Evolutionary conservation across 495 filamentous ascomycete species (phyloP).

Genomic region (Chlorociboria aeruginascens): DNA sequence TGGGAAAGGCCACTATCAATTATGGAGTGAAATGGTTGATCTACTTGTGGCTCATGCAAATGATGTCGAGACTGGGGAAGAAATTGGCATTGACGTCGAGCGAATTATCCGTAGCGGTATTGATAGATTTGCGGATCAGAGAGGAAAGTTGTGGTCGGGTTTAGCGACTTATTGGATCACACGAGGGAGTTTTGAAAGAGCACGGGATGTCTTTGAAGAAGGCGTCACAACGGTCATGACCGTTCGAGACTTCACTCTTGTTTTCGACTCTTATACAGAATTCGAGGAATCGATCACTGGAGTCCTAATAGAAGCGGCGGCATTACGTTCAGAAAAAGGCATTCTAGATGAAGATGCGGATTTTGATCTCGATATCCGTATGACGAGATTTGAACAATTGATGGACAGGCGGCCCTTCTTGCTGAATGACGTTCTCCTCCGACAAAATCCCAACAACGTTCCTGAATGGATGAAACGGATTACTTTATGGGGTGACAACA

Average conservation of each 20-base stretch:
- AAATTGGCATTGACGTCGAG: slow-evolving; percentile 81
- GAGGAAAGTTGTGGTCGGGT: slow-evolving; percentile 93
- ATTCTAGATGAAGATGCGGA: slow-evolving; percentile 77
- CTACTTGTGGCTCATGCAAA: slow-evolving; percentile 84
- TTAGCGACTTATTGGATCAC: slow-evolving; percentile 96
- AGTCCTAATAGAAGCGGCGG: slow-evolving; percentile 78
- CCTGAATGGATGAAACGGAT: slow-evolving; percentile 96
- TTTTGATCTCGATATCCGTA: slow-evolving; percentile 90
- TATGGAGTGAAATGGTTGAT: slow-evolving; percentile 99
- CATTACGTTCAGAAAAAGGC: slow-evolving; percentile 69
- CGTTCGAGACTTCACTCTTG: slow-evolving; percentile 91
- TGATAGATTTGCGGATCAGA: slow-evolving; percentile 82
- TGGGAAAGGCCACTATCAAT: slow-evolving; percentile 86
- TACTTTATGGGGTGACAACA: slow-evolving; percentile 89
- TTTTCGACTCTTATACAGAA: slow-evolving; percentile 94
- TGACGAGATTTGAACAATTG: slow-evolving; percentile 95
- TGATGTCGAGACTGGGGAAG: slow-evolving; percentile 68
- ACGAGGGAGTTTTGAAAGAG: slow-evolving; percentile 77
- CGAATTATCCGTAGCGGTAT: slow-evolving; percentile 90
- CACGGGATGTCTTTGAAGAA: slow-evolving; percentile 90
- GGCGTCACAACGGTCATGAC: slow-evolving; percentile 98
- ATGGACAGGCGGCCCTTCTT: slow-evolving; percentile 97
- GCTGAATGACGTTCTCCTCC: slow-evolving; percentile 87
- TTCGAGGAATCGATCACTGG: slow-evolving; percentile 95
- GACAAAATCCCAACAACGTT: slow-evolving; percentile 95